Evolutionary conservation across 1,284 basidiomycete species (phyloP).

Genomic region (Fomitiporia mediterranea): DNA sequence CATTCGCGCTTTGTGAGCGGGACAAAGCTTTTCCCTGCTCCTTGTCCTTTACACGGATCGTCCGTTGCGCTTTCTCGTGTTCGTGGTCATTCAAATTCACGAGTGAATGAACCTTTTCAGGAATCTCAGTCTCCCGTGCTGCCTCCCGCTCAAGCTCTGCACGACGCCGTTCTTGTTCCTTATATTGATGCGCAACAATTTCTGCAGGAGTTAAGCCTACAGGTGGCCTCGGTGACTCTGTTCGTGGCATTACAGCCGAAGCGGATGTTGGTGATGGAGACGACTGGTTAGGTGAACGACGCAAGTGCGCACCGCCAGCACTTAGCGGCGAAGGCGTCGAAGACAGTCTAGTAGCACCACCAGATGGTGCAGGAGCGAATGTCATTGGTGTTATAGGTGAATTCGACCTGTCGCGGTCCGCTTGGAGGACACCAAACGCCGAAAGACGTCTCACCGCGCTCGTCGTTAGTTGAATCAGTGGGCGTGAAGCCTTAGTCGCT

Average conservation of each 20-base stretch:
- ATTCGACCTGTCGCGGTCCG: not conserved
- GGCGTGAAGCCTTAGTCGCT: not conserved
- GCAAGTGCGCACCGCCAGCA: not conserved
- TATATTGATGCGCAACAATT: constrained; percentile 54
- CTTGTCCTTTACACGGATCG: constrained; percentile 20
- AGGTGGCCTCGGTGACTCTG: constrained; percentile 13
- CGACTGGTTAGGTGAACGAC: not conserved
- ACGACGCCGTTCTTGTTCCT: constrained; percentile 42
- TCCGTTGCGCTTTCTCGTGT: constrained; percentile 13
- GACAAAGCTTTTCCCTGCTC: not conserved
- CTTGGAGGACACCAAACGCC: constrained; percentile 6
- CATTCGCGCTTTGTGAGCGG: constrained; percentile 22
- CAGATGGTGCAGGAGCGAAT: not conserved
- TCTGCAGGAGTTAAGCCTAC: constrained; percentile 49
- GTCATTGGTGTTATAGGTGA: constrained; percentile 12
- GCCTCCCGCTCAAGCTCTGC: constrained; percentile 24
- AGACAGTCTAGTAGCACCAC: not conserved
- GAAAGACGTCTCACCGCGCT: constrained; percentile 14
- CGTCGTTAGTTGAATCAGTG: constrained; percentile 16
- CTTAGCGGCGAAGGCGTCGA: not conserved
- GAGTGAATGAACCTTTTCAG: constrained; percentile 6
- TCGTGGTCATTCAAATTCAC: not conserved
- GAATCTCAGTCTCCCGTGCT: constrained; percentile 20
- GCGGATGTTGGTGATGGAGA: not conserved
- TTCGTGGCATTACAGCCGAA: not conserved